Conservation (phyloP, 768 basidiomycete genomes). For the Lepiota brunneoincarnata region DNA sequence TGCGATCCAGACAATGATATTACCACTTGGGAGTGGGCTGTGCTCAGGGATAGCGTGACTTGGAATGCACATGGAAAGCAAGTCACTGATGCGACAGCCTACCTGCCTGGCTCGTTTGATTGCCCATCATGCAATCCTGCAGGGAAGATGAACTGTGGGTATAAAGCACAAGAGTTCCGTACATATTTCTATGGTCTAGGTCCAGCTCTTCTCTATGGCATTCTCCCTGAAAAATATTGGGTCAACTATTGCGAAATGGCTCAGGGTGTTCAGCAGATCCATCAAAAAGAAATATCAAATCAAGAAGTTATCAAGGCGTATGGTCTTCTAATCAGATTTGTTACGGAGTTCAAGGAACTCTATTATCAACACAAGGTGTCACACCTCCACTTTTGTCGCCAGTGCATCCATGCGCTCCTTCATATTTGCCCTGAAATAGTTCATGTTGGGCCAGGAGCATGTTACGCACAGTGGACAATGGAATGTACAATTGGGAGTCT, state of each 20-base stretch:
- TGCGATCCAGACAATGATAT: neutral
- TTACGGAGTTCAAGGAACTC: slow-evolving; percentile 29
- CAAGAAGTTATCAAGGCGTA: slow-evolving; percentile 22
- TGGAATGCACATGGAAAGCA: slow-evolving; percentile 13
- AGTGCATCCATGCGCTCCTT: slow-evolving; percentile 26
- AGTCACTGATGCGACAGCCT: slow-evolving; percentile 7
- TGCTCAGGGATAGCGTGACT: neutral
- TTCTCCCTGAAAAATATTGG: slow-evolving; percentile 21
- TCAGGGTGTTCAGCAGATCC: slow-evolving; percentile 19
- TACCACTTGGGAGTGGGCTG: slow-evolving; percentile 14
- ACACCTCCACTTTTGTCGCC: slow-evolving; percentile 29
- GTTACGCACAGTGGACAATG: slow-evolving; percentile 28
- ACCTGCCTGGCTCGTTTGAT: slow-evolving; percentile 7
- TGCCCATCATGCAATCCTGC: slow-evolving; percentile 10
- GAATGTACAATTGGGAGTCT: slow-evolving; percentile 26
- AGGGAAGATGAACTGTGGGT: slow-evolving; percentile 9
- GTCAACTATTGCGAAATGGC: slow-evolving; percentile 28
- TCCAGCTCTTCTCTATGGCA: neutral
- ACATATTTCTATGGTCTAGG: slow-evolving; percentile 6
- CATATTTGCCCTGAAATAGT: slow-evolving; percentile 24
- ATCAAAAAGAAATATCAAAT: slow-evolving; percentile 19
- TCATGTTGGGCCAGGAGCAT: slow-evolving; percentile 15
- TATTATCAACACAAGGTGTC: slow-evolving; percentile 27
- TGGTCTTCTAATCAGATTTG: slow-evolving; percentile 22
- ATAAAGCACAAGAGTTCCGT: slow-evolving; percentile 3